Percentiles rank a stretch among this genome's conserved stretches.
phyloP scores from a whole-genome alignment of 495 filamentous ascomycete species.

The Lasiosphaeria hispida region DNA sequence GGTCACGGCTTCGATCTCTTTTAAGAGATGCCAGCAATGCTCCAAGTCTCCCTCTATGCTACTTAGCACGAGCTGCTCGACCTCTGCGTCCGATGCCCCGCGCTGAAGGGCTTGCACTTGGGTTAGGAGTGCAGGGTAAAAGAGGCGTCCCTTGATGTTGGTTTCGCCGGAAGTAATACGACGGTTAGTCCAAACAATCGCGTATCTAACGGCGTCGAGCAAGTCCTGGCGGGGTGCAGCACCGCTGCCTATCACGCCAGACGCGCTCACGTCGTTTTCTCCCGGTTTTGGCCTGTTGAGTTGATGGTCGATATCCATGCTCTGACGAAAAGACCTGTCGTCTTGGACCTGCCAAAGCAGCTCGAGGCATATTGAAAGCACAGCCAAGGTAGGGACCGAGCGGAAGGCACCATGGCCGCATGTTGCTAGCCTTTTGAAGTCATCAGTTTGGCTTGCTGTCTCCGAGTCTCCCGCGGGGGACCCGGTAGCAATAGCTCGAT shows the following conservation, averaged over 20 bases:
- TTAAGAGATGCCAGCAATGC: conserved; percentile 21
- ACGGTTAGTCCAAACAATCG: conserved; percentile 42
- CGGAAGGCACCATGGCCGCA: conserved; percentile 51
- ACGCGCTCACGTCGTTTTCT: conserved; percentile 27
- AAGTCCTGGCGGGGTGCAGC: conserved; percentile 44
- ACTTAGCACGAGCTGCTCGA: conserved; percentile 27
- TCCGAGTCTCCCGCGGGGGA: conserved; percentile 20
- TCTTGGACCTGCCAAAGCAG: conserved; percentile 50
- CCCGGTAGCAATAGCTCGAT: conserved; percentile 28
- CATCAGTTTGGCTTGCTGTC: conserved; percentile 28
- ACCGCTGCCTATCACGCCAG: conserved; percentile 25
- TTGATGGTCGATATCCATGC: conserved; percentile 27
- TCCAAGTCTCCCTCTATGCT: conserved; percentile 24
- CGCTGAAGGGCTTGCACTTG: conserved; percentile 44
- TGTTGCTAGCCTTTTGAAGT: conserved; percentile 41
- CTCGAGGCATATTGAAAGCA: conserved; percentile 47
- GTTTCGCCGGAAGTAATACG: conserved; percentile 54
- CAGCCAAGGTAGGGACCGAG: conserved; percentile 41
- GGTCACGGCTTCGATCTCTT: conserved; percentile 10
- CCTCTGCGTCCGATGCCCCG: conserved; percentile 27
- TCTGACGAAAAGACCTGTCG: conserved; percentile 47
- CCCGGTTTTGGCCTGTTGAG: conserved; percentile 21
- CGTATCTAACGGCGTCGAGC: conserved; percentile 45
- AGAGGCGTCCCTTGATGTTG: conserved; percentile 54
- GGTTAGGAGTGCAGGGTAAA: conserved; percentile 42